Base-by-base conservation (phyloP, 768 basidiomycete species). In the Suillus occidentalis region DNA sequence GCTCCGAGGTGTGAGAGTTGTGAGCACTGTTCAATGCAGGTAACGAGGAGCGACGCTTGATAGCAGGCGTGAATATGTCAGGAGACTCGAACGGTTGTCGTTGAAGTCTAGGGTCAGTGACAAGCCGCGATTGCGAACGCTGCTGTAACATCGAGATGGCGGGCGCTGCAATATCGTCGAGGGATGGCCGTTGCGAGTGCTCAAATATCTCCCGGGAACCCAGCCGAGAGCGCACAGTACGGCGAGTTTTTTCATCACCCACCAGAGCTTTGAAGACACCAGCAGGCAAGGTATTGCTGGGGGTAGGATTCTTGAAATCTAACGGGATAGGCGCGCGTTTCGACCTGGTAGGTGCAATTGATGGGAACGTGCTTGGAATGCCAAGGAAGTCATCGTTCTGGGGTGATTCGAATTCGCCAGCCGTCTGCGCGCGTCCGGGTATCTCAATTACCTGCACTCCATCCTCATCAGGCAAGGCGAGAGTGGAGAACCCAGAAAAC, bases 231-330 rank as follows among this genome's bases (percentile, higher is more conserved):
- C 90, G 89, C n/a, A 91, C 90, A 53, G 81, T 81, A 53, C 86
- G 81, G 63, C 91, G 85, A 2, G 89, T 88, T 52, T 88, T 83
- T 66, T 90, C 90, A 53, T 93, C 91, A 22, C 71, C 72, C 34
- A 84, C 87, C 59, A 92, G 81, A 13, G 91, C 90, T 78, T 94
- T 94, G 84, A 95, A 95, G 63, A 94, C 72, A 2, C 91, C 91
- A 40, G 93, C 93, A 22, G 93, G 93, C 10, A 94, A 89, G 7
- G 90, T 94, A 70, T 91, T 92, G 40, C 80, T 86, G 18, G 84
- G 83, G 14, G 82, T 75, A 20, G 87, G 82, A 64, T 86, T 86
- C 71, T 81, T 87, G 80, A 93, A 95, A 74, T 94, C 91, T n/a
- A 86, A 72, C 18, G 91, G 91, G 64, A 92, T 88, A 12, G 91